Base-by-base conservation (phyloP, 2,329 filamentous ascomycete species). In the Helminthosporium solani region DNA sequence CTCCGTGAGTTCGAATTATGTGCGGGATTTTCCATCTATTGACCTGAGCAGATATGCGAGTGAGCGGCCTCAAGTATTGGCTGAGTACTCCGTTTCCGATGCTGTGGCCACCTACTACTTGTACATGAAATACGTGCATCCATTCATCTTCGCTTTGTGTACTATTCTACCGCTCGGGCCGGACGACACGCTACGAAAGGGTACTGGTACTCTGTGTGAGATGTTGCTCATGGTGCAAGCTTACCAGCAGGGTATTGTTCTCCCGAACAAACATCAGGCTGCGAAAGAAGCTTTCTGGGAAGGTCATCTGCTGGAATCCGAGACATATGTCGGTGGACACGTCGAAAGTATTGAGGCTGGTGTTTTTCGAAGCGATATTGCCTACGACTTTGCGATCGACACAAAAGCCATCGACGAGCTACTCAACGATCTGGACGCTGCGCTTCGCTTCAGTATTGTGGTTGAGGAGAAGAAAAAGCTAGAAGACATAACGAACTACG, bases 91-190 rank as follows among this genome's bases (percentile, higher is more conserved):
- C 0, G 94, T 99, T 35, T 99, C 95, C 62, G 95, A 99, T 78
- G 95, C 95, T 8, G 94, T 99, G 40, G 94, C 94, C 18, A 99
- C 94, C 0, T 99, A 99, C 69, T 99, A 99, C 66, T 76, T 99
- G 52, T 99, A 99, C 79, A 99, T 99, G 95, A 99, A 99, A 85
- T 99, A 99, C 70, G 89, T 99, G n/a, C 94, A 99, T 69, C 94
- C 94, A 3, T 99, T 99, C 76, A 94, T 99, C 68, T 99, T 99
- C 78, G 97, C 95, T 1, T 77, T 99, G 0, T 99, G 94, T 73
- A 99, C 91, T 1, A 96, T 99, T 73, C 78, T 99, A 67, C 94
- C 94, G 0, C 79, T 99, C 1, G 90, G 89, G 35, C 90, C 91
- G 27, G 92, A 99, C 63, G 94, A 97, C 65, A 89, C 91, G 1